phyloP scores from a whole-genome alignment of 352 stramenopile genomes.

The Phytopythium mirpurense region DNA sequence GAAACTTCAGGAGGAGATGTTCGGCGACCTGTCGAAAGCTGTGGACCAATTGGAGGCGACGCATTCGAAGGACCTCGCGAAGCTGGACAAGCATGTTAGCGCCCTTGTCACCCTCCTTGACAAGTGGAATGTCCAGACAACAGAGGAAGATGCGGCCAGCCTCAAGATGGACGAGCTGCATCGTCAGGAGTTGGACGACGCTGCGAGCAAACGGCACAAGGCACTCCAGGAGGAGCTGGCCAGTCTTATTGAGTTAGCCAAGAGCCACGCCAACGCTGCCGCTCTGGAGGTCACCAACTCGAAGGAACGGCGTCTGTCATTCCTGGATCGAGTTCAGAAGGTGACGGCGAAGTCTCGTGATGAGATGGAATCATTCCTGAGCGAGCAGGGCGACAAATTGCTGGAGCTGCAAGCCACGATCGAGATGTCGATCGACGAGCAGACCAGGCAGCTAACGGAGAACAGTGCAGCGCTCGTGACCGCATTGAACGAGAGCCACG shows the following conservation, averaged over 20 bases:
- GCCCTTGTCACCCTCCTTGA: slow-evolving; percentile 27
- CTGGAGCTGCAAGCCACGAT: slow-evolving; percentile 39
- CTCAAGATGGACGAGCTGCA: slow-evolving; percentile 11
- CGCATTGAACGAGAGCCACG: slow-evolving; percentile 27
- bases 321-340: slow-evolving; percentile 25
- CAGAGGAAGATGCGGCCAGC: slow-evolving; percentile 14
- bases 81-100: slow-evolving; percentile 28
- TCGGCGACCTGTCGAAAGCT: slow-evolving; percentile 32
- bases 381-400: slow-evolving; percentile 39
- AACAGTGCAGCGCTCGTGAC: slow-evolving; percentile 25
- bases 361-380: slow-evolving; percentile 32
- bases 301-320: slow-evolving; percentile 22
- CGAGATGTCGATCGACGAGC: slow-evolving; percentile 38
- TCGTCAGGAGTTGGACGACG: slow-evolving; percentile 17
- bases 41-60: slow-evolving; percentile 40
- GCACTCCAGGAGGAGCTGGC: slow-evolving; percentile 27
- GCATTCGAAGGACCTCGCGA: slow-evolving; percentile 38
- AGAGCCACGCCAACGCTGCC: slow-evolving; percentile 24
- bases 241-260: slow-evolving; percentile 24
- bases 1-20: slow-evolving; percentile 35
- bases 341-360: slow-evolving; percentile 22
- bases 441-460: slow-evolving; percentile 31
- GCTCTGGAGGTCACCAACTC: slow-evolving; percentile 21
- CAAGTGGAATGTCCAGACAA: slow-evolving; percentile 16
- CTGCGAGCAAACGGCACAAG: slow-evolving; percentile 21